phyloP scores from a whole-genome alignment of 805 yeast genomes.

The Ogataea thermomethanolica region DNA sequence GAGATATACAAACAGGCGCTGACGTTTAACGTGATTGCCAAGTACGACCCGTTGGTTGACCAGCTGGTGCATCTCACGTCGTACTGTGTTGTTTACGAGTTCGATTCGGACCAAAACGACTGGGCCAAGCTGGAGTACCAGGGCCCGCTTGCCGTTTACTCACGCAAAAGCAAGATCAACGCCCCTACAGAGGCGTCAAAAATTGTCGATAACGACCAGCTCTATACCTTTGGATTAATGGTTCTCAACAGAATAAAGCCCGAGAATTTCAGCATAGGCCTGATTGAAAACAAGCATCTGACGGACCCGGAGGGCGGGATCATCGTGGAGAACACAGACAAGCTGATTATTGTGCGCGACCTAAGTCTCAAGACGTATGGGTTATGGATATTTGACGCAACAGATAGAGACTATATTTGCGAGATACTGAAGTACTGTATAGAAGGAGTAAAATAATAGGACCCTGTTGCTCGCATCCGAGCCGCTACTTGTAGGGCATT shows the following conservation, averaged over 20 bases:
- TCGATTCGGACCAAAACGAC: slow-evolving; percentile 51
- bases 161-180: slow-evolving; percentile 17
- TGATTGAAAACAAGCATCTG: slow-evolving; percentile 50
- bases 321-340: slow-evolving; percentile 67
- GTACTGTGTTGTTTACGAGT: slow-evolving; percentile 68
- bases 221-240: slow-evolving; percentile 63
- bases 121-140: slow-evolving; percentile 71
- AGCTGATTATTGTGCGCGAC: slow-evolving; percentile 65
- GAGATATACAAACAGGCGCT: slow-evolving; percentile 66
- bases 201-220: slow-evolving; percentile 36
- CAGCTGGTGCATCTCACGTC: slow-evolving; percentile 67
- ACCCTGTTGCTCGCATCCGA: slow-evolving; percentile 1
- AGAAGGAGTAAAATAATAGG: slow-evolving; percentile 13
- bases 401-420: slow-evolving; percentile 58
- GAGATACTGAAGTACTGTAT: slow-evolving; percentile 35
- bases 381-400: slow-evolving; percentile 70
- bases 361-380: slow-evolving; percentile 71
- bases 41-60: slow-evolving; percentile 70
- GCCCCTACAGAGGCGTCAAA: slow-evolving; percentile 10
- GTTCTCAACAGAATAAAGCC: slow-evolving; percentile 66
- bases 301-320: slow-evolving; percentile 38
- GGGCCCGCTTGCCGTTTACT: slow-evolving; percentile 66
- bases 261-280: slow-evolving; percentile 68
- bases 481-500: slow-evolving; percentile 28
- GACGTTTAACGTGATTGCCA: slow-evolving; percentile 70